phyloP scores from a whole-genome alignment of 306 rosid genomes.

The Begonia fuchsioides region DNA sequence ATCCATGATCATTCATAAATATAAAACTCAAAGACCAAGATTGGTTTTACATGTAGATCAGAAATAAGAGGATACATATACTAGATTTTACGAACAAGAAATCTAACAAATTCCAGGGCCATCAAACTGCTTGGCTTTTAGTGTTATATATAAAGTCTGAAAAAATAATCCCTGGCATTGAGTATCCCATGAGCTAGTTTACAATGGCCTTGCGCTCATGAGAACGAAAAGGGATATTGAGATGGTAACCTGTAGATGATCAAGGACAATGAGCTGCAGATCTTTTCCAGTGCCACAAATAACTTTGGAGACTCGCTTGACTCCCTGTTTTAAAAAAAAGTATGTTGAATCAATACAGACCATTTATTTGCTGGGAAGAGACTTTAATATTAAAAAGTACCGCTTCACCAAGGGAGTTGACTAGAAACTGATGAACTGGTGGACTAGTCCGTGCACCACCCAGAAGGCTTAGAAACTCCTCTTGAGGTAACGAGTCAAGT shows the following conservation, averaged over 20 bases:
- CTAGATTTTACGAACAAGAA: too few species aligned
- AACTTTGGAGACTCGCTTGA: slow-evolving; percentile 80
- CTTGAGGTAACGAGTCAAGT: slow-evolving; percentile 73
- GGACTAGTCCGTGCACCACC: slow-evolving; percentile 98
- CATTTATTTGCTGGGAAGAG: slow-evolving; percentile 7
- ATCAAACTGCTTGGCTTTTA: too few species aligned
- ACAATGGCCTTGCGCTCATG: background rate
- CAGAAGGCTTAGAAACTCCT: slow-evolving; percentile 82
- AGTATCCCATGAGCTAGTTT: too few species aligned
- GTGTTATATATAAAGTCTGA: too few species aligned
- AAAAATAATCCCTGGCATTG: too few species aligned
- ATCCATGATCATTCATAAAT: background rate
- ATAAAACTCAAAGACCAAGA: background rate
- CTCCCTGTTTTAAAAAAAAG: slow-evolving; percentile 41
- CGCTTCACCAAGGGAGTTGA: slow-evolving; percentile 84
- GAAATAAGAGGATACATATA: too few species aligned
- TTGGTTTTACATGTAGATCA: background rate
- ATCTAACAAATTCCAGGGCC: too few species aligned
- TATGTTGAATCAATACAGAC: background rate
- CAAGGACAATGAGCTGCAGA: slow-evolving; percentile 74
- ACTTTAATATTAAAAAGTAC: slow-evolving; percentile 27
- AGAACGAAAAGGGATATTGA: background rate
- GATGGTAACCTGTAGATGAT: slow-evolving; percentile 77
- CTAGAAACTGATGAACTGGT: slow-evolving; percentile 83
- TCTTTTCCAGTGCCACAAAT: slow-evolving; percentile 83